Percentiles rank a stretch among this genome's conserved stretches.
Evolutionary conservation across 805 yeast species (phyloP).

Genomic region (Lipomyces starkeyi): DNA sequence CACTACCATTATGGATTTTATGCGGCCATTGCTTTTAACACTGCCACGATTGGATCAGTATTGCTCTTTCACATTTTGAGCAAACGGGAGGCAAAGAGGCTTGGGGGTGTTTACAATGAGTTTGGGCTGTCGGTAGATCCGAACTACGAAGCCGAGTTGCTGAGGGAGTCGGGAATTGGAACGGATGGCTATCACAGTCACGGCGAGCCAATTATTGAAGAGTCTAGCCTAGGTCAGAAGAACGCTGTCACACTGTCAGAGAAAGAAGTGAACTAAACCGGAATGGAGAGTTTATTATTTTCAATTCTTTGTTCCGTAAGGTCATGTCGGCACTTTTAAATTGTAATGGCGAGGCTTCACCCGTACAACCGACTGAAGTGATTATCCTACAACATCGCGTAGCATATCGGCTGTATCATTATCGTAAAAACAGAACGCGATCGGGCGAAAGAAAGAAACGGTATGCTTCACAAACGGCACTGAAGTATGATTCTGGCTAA

Average conservation of each 20-base stretch:
- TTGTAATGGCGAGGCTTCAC: too few relatives aligned
- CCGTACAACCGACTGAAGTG: too few relatives aligned
- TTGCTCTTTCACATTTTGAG: slow-evolving; percentile 11
- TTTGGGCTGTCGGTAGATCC: slow-evolving; percentile 18
- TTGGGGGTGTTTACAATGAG: slow-evolving; percentile 10
- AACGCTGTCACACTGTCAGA: neutral
- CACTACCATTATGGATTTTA: slow-evolving; percentile 5
- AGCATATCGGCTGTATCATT: too few relatives aligned
- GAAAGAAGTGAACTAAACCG: neutral
- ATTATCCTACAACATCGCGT: too few relatives aligned
- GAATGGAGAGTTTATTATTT: too few relatives aligned
- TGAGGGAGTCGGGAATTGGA: slow-evolving; percentile 7
- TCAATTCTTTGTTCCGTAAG: too few relatives aligned
- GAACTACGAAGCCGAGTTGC: slow-evolving; percentile 1
- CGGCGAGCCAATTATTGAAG: neutral
- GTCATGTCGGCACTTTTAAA: too few relatives aligned
- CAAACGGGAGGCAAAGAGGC: slow-evolving; percentile 13
- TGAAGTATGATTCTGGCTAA: too few relatives aligned
- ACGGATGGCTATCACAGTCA: neutral
- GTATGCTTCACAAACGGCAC: too few relatives aligned
- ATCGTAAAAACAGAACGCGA: too few relatives aligned
- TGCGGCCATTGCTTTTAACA: slow-evolving; percentile 8
- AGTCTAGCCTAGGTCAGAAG: neutral
- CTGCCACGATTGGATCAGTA: slow-evolving; percentile 3
- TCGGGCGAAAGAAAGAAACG: too few relatives aligned